Evolutionary conservation across 345 rosid species (phyloP).

Genomic region (Xanthoceras sorbifolium): DNA sequence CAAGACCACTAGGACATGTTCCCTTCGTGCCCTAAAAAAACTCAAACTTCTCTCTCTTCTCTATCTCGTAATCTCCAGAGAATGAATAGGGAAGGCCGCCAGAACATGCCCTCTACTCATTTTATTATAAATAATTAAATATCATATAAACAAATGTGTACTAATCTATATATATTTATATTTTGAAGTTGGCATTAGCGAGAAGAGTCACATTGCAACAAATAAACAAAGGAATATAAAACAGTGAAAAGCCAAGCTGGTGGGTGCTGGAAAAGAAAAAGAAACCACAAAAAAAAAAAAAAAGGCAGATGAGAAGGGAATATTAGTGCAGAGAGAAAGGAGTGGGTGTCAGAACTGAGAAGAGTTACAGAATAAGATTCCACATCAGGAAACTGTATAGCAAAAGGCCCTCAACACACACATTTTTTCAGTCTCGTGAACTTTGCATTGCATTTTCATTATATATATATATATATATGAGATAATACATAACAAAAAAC

Average conservation of each 20-base stretch:
- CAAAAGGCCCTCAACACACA: neutral
- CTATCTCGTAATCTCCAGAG: slow-evolving; percentile 9
- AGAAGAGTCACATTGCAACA: neutral
- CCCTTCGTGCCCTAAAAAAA: slow-evolving; percentile 20
- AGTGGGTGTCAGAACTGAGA: slow-evolving; percentile 32
- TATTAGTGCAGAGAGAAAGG: slow-evolving; percentile 34
- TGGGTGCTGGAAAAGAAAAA: neutral
- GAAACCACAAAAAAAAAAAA: too few relatives aligned
- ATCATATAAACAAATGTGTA: too few relatives aligned
- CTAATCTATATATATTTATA: too few relatives aligned
- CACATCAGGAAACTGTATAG: slow-evolving; percentile 27
- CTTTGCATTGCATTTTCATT: neutral
- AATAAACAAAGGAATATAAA: neutral
- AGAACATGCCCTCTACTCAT: neutral
- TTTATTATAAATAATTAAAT: neutral
- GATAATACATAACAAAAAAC: too few relatives aligned
- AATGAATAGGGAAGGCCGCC: slow-evolving; percentile 39
- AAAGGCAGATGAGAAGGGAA: slow-evolving; percentile 36
- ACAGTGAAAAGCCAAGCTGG: slow-evolving; percentile 22
- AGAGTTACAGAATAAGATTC: slow-evolving; percentile 46
- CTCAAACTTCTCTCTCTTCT: neutral
- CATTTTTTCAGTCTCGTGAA: slow-evolving; percentile 23
- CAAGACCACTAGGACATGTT: slow-evolving; percentile 24
- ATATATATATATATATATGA: too few relatives aligned
- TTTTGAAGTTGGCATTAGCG: too few relatives aligned